Evolutionary conservation across 1,284 basidiomycete species (phyloP).

Genomic region (Cryptococcus neoformans): DNA sequence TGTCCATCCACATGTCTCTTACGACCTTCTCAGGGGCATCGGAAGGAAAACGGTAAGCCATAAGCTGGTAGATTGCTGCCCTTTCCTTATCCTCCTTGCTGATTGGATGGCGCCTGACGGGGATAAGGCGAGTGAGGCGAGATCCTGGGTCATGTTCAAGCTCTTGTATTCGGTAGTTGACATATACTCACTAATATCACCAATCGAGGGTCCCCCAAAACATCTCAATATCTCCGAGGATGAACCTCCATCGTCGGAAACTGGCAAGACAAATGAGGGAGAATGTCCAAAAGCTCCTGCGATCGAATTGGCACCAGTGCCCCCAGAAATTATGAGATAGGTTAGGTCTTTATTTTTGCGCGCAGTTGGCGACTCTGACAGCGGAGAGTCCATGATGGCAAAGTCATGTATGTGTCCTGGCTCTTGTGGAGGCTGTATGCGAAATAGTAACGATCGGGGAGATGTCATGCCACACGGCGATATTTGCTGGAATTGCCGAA

Average conservation of each 20-base stretch:
- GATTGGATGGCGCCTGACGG: conserved; percentile 25
- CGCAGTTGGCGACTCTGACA: neutral
- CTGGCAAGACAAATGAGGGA: conserved; percentile 50
- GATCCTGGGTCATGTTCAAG: conserved; percentile 45
- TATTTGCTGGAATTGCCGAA: too few species aligned
- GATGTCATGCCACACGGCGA: too few species aligned
- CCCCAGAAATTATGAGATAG: conserved; percentile 53
- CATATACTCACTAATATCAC: conserved; percentile 50
- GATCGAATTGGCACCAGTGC: conserved; percentile 55
- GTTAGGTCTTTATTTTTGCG: conserved; percentile 6
- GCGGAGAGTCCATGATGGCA: neutral
- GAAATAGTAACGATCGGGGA: too few species aligned
- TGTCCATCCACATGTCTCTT: conserved; percentile 85
- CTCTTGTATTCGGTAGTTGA: too few species aligned
- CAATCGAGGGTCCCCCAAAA: conserved; percentile 52
- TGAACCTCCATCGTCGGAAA: conserved; percentile 56
- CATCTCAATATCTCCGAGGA: conserved; percentile 51
- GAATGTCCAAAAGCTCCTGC: conserved; percentile 52
- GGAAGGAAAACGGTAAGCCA: conserved; percentile 75
- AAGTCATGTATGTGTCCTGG: neutral
- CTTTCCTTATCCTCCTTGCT: conserved; percentile 30
- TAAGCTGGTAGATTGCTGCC: conserved; percentile 67
- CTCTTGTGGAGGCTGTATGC: too few species aligned
- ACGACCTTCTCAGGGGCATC: conserved; percentile 67
- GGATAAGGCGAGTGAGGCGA: conserved; percentile 55